Percentiles rank a stretch among this genome's conserved stretches.
Conservation (phyloP, 257 asterid species). For the Solanum clarkiae region DNA sequence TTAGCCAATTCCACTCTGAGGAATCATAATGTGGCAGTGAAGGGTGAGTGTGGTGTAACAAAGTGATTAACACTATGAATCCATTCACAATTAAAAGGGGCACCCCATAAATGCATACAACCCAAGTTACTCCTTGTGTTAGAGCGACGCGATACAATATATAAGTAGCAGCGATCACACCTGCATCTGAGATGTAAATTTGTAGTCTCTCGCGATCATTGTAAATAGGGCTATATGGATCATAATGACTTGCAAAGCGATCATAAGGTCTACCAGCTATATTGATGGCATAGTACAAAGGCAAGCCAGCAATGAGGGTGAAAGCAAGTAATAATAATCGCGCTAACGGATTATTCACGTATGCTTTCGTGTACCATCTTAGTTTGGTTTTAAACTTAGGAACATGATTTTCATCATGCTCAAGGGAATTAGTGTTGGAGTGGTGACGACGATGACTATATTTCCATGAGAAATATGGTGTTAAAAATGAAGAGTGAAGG, state of each 20-base stretch:
- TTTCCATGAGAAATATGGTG: not conserved
- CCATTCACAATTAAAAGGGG: not conserved
- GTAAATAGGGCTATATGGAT: constrained; percentile 6
- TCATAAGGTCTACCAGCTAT: not conserved
- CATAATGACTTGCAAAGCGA: not conserved
- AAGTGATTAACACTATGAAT: not conserved
- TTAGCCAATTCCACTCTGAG: not conserved
- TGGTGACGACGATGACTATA: not conserved
- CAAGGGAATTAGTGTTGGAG: not conserved
- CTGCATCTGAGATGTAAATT: constrained; percentile 1
- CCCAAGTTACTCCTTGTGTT: not conserved
- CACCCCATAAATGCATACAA: not conserved
- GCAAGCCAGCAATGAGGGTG: not conserved
- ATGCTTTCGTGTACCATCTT: not conserved
- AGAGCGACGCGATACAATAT: not conserved
- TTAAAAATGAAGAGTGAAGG: not conserved
- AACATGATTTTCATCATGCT: not conserved
- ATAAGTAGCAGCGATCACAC: not conserved
- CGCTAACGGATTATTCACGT: not conserved
- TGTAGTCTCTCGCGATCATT: not conserved
- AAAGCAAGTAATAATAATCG: not conserved
- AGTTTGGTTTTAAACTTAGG: not conserved
- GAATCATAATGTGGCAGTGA: not conserved
- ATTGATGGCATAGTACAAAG: not conserved
- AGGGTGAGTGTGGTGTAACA: not conserved